Conservation (phyloP, 768 basidiomycete species). For the Amanita jacksonii region DNA sequence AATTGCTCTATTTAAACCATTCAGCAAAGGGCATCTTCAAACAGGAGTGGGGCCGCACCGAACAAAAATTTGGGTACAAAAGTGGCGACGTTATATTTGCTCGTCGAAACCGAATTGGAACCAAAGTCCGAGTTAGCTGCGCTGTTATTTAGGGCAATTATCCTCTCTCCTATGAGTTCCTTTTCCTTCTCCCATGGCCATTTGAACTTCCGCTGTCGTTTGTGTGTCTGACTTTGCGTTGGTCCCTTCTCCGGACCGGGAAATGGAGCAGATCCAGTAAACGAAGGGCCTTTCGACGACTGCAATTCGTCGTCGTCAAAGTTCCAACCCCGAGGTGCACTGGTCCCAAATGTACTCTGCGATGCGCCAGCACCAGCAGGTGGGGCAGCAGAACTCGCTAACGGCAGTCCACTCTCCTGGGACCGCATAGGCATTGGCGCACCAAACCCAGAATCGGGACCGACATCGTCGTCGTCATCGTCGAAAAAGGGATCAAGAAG, state of each 20-base stretch:
- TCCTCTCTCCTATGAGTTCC: constrained; percentile 60
- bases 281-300: constrained; percentile 25
- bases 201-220: constrained; percentile 39
- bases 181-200: constrained; percentile 80
- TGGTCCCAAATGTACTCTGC: constrained; percentile 32
- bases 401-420: constrained; percentile 47
- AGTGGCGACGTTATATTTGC: constrained; percentile 84
- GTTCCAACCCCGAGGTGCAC: constrained; percentile 60
- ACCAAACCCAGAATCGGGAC: constrained; percentile 61
- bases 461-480: constrained; percentile 62
- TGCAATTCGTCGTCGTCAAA: constrained; percentile 60
- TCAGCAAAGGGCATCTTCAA: constrained; percentile 7
- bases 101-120: constrained; percentile 85
- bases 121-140: constrained; percentile 54
- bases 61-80: constrained; percentile 91
- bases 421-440: constrained; percentile 38
- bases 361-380: constrained; percentile 50
- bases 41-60: constrained; percentile 35
- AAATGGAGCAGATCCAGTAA: constrained; percentile 34
- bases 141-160: constrained; percentile 76
- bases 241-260: constrained; percentile 19
- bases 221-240: constrained; percentile 14
- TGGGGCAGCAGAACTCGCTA: constrained; percentile 48
- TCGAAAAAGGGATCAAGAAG: constrained; percentile 84
- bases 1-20: constrained; percentile 68